These are phyloP conservation scores for Mycena crocata DNA, from an alignment of 768 basidiomycete species.

Conservation along the genomic window DNA sequence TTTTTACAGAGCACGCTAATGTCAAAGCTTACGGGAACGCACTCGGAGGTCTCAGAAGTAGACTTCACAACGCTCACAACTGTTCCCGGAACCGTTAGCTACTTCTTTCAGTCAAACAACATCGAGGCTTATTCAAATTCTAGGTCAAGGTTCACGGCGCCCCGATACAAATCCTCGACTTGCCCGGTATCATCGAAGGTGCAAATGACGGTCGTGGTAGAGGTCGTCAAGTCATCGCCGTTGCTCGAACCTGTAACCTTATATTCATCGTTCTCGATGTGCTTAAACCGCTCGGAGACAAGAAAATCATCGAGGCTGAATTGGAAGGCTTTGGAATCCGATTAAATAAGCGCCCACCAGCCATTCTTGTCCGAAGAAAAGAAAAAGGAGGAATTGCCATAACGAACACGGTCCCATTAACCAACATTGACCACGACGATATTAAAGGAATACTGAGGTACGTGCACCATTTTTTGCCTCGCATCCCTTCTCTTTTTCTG, in stretches of 20 bases:
- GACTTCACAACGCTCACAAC: slow-evolving; percentile 98
- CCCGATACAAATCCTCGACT: slow-evolving; percentile 93
- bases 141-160: slow-evolving; percentile 91
- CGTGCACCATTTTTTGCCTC: too few relatives aligned
- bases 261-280: slow-evolving; percentile 99
- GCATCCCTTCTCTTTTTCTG: too few relatives aligned
- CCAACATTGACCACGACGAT: slow-evolving; percentile 95
- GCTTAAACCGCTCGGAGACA: slow-evolving; percentile 96
- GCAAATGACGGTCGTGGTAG: slow-evolving; percentile 96
- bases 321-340: slow-evolving; percentile 99
- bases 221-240: slow-evolving; percentile 95
- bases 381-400: slow-evolving; percentile 95
- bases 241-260: slow-evolving; percentile 97
- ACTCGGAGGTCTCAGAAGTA: slow-evolving; percentile 95
- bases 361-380: slow-evolving; percentile 84
- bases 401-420: slow-evolving; percentile 94
- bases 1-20: slow-evolving; percentile 84
- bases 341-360: slow-evolving; percentile 94
- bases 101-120: too few relatives aligned
- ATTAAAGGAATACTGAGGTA: slow-evolving; percentile 94
- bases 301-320: slow-evolving; percentile 90
- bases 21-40: slow-evolving; percentile 96
- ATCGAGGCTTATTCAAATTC: not conserved
- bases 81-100: slow-evolving; percentile 81
- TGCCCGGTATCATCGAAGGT: slow-evolving; percentile 98